Evolutionary conservation across 164 flowering plant genomes (phyloP), one percentile per base, ranked within the genome.

Genomic region (Nymphaea thermarum): DNA sequence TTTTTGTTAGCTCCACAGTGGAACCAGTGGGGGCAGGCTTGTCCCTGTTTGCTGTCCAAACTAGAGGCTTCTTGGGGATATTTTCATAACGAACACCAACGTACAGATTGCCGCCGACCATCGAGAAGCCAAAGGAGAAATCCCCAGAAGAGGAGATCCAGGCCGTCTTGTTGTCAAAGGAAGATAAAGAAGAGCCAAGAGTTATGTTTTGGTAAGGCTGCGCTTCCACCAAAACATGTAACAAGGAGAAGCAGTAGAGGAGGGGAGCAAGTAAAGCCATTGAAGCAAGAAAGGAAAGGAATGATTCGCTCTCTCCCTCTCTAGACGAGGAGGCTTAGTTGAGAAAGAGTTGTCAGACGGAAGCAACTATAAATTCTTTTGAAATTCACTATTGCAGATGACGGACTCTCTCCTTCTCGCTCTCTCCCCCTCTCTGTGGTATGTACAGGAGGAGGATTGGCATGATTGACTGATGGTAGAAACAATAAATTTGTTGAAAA

Each of bases 61-160:
- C 72, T 7, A 80, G 67, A 15, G 81, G 80, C 63, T 62, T 76
- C 4, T 73, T 74, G 3, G 77, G 75, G 18, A 80, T 66, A 57
- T 75, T 73, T 60, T 80, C 47, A 67, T 78, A 80, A 80, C 83
- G 80, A 42, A 76, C 74, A 42, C 83, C 78, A 0, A 82, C 72
- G 11, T 79, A 44, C 72, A 72, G 79, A 42, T 47, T 62, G 6
- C 2, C 43, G 44, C 11, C 11, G 17, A 14, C 57, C 76, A 3
- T 73, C 11, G 15, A 62, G 57, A 5, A 43, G 68, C 86, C 86
- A 14, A 80, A 80, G 36, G 82, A 82, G 64, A 82, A 82, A 0
- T 82, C 82, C 0, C 81, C 80, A 0, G 82, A 77, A 3, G 82
- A 75, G 2, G 86, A 82, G 5, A 10, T 11, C 86, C 83, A 80